Conservation (phyloP, 2,329 filamentous ascomycete species). For the Corniculantispora saksenae region DNA sequence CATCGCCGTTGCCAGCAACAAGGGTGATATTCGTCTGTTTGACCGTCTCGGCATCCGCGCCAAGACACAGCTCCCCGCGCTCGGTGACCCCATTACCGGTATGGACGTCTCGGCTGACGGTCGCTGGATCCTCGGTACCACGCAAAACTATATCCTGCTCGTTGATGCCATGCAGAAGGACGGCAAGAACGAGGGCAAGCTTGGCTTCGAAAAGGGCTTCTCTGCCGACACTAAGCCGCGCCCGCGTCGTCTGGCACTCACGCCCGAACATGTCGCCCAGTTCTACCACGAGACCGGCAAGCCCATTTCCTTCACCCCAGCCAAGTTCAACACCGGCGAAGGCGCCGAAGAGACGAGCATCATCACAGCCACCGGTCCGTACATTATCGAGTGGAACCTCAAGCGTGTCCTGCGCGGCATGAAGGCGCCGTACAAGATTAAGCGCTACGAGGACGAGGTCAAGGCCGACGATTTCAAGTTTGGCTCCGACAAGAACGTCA, state of each 20-base stretch:
- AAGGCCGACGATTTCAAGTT: slow-evolving; percentile 99
- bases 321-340: slow-evolving; percentile 89
- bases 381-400: slow-evolving; percentile 94
- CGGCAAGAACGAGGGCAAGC: slow-evolving; percentile 94
- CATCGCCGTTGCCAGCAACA: slow-evolving; percentile 94
- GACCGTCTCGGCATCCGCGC: slow-evolving; percentile 95
- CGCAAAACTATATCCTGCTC: slow-evolving; percentile 89
- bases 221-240: slow-evolving; percentile 91
- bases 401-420: slow-evolving; percentile 81
- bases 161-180: slow-evolving; percentile 88
- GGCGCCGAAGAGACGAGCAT: slow-evolving; percentile 86
- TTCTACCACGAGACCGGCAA: slow-evolving; percentile 95
- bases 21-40: slow-evolving; percentile 95
- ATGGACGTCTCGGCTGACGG: slow-evolving; percentile 95
- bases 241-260: slow-evolving; percentile 84
- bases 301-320: slow-evolving; percentile 83
- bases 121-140: slow-evolving; percentile 92
- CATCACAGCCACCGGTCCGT: slow-evolving; percentile 93
- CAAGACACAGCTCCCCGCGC: slow-evolving; percentile 93
- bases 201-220: slow-evolving; percentile 95
- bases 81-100: slow-evolving; percentile 92
- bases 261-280: slow-evolving; percentile 90
- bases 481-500: slow-evolving; percentile 95
- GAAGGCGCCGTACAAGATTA: slow-evolving; percentile 92
- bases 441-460: slow-evolving; percentile 91